Base-by-base conservation (phyloP, 225 moss, liverwort and hornwort species). In the Sphagnum contortum region DNA sequence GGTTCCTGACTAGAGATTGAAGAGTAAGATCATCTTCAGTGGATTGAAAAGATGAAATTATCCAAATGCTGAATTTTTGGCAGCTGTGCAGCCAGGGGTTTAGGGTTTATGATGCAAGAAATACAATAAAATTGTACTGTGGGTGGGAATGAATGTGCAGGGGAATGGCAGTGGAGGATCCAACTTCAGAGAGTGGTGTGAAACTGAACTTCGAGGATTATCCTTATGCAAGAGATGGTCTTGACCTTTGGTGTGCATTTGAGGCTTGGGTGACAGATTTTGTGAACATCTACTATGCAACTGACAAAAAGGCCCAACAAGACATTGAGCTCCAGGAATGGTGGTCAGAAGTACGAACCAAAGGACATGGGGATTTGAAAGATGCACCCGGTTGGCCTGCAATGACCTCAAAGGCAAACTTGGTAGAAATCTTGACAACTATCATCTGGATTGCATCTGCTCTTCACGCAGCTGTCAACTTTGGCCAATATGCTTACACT, bases 131-230 rank as follows among this genome's bases (percentile, higher is more conserved):
- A 29, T 29, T 29, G 29, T 29, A 29, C 29, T 29, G 29, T 29
- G 29, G 1, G 29, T 29, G 29, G 57, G 4, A 4, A 57, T 57
- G 57, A 4, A 11, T 4, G 5, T 4, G 49, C 81, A 89, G 92
- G 65, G 87, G 87, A 0, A 85, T 92, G 89, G 92, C 89, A 0
- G 85, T 69, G 69, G 55, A 57, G 5, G 81, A 86, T 62, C 57
- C 62, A 6, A 60, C 62, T 0, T 50, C 80, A 4, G 64, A 75
- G 3, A 75, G 87, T 13, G 75, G 80, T 1, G 83, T 87, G 8
- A 81, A 79, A 65, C 76, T 92, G 3, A 68, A 85, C 44, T 49
- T 92, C 0, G 87, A 87, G 57, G 92, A 89, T 65, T 92, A 89
- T 51, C 89, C 92, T 0, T 87, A 70, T 49, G 89, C 92, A 0